Conservation (phyloP, 2,329 filamentous ascomycete genomes). For the Alternaria ventricosa region DNA sequence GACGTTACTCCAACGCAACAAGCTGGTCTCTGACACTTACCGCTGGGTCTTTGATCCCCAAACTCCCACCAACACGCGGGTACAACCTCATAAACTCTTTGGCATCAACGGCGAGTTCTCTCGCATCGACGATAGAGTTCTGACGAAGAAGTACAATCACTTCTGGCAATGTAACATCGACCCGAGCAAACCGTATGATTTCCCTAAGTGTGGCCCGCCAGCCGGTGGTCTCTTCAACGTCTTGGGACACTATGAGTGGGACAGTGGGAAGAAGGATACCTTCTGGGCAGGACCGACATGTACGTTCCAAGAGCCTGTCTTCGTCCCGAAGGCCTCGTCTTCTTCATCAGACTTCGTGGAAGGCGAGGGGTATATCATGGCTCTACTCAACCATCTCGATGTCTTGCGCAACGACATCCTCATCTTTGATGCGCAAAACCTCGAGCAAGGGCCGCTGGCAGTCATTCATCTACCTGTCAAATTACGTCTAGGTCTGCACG, state of each 20-base stretch:
- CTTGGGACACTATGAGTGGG: conserved; percentile 43
- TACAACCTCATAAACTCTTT: conserved; percentile 40
- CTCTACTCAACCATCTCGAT: conserved; percentile 51
- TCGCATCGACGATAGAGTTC: conserved; percentile 54
- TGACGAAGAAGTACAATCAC: conserved; percentile 49
- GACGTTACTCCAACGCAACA: conserved; percentile 50
- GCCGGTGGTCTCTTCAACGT: conserved; percentile 44
- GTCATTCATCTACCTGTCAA: conserved; percentile 51
- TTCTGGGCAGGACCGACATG: conserved; percentile 48
- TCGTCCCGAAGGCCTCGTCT: conserved; percentile 54
- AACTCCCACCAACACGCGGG: conserved; percentile 34
- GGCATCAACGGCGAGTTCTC: conserved; percentile 54
- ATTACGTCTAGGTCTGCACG: conserved; percentile 41
- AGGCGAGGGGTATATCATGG: conserved; percentile 59
- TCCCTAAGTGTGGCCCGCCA: conserved; percentile 40
- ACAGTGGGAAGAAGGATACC: conserved; percentile 38
- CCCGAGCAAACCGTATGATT: conserved; percentile 37
- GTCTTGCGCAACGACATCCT: conserved; percentile 52
- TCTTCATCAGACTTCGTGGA: conserved; percentile 42
- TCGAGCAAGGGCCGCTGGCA: conserved; percentile 49
- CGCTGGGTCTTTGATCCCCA: conserved; percentile 52
- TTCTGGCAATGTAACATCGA: conserved; percentile 53
- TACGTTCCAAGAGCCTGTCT: conserved; percentile 62
- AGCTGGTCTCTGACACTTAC: conserved; percentile 46
- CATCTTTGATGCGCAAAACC: conserved; percentile 52